Percentiles rank a stretch among this genome's conserved stretches.
phyloP scores from a whole-genome alignment of 179 eudicot species.

The Gypsophila paniculata region DNA sequence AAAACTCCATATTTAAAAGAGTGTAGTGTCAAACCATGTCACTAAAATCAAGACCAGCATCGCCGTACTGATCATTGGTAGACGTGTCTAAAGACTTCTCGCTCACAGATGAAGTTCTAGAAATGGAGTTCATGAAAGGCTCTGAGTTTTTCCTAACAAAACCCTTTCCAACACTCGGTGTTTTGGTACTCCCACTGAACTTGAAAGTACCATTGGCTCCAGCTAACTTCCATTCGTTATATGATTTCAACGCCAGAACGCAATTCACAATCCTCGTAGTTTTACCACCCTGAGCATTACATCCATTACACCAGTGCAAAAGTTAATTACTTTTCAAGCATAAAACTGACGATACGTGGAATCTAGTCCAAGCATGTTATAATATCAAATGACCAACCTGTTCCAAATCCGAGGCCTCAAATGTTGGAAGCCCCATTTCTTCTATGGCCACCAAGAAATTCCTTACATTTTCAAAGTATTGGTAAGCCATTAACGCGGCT shows the following conservation, averaged over 20 bases:
- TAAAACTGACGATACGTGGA: neutral
- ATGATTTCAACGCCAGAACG: conserved; percentile 78
- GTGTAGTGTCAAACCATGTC: conserved; percentile 42
- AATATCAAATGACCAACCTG: conserved; percentile 43
- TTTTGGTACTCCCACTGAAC: conserved; percentile 57
- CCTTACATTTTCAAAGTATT: conserved; percentile 87
- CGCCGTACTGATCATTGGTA: conserved; percentile 28
- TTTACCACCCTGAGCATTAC: conserved; percentile 70
- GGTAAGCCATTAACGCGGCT: conserved; percentile 75
- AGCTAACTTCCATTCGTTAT: conserved; percentile 64
- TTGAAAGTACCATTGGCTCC: conserved; percentile 81
- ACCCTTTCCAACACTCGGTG: conserved; percentile 45
- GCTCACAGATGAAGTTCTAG: conserved; percentile 50
- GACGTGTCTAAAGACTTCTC: conserved; percentile 47
- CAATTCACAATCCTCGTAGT: conserved; percentile 77
- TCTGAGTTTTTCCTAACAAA: conserved; percentile 70
- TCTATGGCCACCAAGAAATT: conserved; percentile 73
- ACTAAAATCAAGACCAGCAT: conserved; percentile 41
- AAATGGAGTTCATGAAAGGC: conserved; percentile 58
- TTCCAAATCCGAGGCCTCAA: conserved; percentile 95
- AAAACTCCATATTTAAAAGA: conserved; percentile 7
- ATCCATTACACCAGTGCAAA: conserved; percentile 6
- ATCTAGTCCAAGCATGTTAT: neutral
- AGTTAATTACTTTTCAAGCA: neutral
- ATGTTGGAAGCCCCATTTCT: conserved; percentile 82